These are phyloP conservation scores for Umbellularia californica DNA, from an alignment of 164 flowering plant genomes.

Conservation along the genomic window DNA sequence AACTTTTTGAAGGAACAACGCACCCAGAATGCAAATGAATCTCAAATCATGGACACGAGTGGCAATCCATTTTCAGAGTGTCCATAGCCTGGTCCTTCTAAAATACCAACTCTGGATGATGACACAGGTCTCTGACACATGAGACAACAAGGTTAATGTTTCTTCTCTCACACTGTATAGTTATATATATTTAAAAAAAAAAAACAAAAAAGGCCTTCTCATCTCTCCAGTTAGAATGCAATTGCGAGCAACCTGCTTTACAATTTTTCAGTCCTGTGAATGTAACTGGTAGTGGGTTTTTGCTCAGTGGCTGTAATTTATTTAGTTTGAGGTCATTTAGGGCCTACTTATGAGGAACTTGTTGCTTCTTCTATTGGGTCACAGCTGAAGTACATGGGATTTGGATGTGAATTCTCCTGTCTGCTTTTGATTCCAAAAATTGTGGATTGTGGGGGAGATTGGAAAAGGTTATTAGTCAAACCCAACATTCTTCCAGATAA, in stretches of 20 bases:
- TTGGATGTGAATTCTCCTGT: background rate
- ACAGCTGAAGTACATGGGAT: background rate
- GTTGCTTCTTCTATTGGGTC: background rate
- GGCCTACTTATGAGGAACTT: background rate
- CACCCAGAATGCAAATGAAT: constrained; percentile 56
- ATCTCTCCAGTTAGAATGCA: background rate
- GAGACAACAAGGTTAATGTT: background rate
- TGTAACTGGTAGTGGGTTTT: background rate
- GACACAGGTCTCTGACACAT: background rate
- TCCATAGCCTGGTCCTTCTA: constrained; percentile 8
- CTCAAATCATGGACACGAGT: constrained; percentile 43
- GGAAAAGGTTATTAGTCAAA: background rate
- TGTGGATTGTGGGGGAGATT: background rate
- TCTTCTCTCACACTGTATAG: background rate
- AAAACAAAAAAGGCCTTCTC: background rate
- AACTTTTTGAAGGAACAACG: constrained; percentile 77
- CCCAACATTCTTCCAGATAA: background rate
- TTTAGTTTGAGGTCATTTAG: background rate
- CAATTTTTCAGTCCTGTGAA: background rate
- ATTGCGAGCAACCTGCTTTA: background rate
- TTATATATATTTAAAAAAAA: background rate
- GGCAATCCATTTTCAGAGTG: constrained; percentile 7
- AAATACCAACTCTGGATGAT: constrained; percentile 22
- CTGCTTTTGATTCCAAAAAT: background rate
- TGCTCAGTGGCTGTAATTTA: background rate